These are phyloP conservation scores for Geopyxis carbonaria DNA, from an alignment of 495 filamentous ascomycete genomes.

Conservation along the genomic window DNA sequence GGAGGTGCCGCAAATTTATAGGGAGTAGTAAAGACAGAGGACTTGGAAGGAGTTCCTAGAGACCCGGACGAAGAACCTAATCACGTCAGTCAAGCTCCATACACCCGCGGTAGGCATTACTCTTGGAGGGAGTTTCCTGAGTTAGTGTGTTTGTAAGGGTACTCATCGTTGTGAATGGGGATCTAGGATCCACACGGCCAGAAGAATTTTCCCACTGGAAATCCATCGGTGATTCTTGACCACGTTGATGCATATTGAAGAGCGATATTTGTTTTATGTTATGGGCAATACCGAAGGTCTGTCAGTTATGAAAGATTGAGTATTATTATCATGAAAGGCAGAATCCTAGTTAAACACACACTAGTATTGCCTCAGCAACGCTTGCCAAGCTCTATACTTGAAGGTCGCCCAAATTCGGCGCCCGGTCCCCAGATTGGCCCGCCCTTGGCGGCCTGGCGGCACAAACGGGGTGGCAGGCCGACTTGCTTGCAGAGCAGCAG, in stretches of 20 bases:
- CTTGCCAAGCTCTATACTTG: no score
- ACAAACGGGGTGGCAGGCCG: no score
- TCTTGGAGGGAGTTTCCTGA: conserved; percentile 3
- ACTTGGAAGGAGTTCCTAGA: conserved; percentile 4
- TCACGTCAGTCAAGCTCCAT: not conserved
- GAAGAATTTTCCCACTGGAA: conserved; percentile 9
- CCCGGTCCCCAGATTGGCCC: no score
- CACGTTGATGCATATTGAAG: conserved; percentile 5
- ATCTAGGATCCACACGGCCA: conserved; percentile 1
- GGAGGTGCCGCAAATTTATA: not conserved
- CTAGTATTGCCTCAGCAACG: no score
- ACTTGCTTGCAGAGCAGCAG: no score
- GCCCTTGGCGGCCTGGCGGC: no score
- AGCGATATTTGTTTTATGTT: no score
- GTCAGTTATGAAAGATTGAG: no score
- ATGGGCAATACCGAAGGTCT: no score
- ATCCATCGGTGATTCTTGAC: conserved; percentile 12
- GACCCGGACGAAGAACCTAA: not conserved
- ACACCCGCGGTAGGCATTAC: not conserved
- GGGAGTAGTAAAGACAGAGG: conserved; percentile 6
- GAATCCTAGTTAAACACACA: no score
- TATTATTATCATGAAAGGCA: no score
- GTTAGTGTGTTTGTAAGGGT: not conserved
- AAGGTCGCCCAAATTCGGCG: no score
- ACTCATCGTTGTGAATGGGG: conserved; percentile 3